Percentiles rank a stretch among this genome's conserved stretches.
These are phyloP conservation scores for Bipolaris victoriae DNA, from an alignment of 2,329 filamentous ascomycete species.

Conservation along the genomic window DNA sequence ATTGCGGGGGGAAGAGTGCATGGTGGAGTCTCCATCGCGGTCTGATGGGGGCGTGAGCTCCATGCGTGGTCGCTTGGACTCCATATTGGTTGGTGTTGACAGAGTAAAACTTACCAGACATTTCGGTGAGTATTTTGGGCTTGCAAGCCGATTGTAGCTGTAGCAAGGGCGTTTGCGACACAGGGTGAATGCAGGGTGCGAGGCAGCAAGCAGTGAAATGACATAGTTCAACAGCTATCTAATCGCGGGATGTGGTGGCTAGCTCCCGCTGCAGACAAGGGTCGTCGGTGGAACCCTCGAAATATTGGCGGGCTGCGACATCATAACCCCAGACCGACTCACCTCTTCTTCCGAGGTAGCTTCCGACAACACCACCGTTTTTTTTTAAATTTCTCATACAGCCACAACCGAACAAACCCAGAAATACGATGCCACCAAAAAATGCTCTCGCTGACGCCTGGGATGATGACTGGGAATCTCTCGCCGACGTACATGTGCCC, in stretches of 20 bases:
- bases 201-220: constrained; percentile 20
- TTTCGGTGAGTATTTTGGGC: neutral
- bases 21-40: constrained; percentile 62
- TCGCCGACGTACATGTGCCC: constrained; percentile 67
- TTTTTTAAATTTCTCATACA: neutral
- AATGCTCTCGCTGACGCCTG: constrained; percentile 66
- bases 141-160: neutral
- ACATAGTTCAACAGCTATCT: constrained; percentile 10
- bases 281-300: constrained; percentile 13
- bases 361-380: neutral
- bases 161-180: constrained; percentile 9
- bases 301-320: constrained; percentile 16
- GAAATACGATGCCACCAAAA: constrained; percentile 49
- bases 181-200: neutral
- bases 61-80: constrained; percentile 14
- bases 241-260: constrained; percentile 14
- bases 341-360: constrained; percentile 1
- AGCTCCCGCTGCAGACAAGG: constrained; percentile 21
- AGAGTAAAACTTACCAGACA: constrained; percentile 19
- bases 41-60: constrained; percentile 47
- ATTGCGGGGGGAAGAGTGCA: constrained; percentile 56
- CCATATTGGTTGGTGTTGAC: constrained; percentile 14
- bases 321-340: constrained; percentile 2
- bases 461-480: constrained; percentile 88
- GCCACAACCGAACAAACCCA: constrained; percentile 23